Percentiles rank a stretch among this genome's conserved stretches.
These are phyloP conservation scores for Penstemon davidsonii DNA, from an alignment of 257 asterid species.

Conservation along the genomic window DNA sequence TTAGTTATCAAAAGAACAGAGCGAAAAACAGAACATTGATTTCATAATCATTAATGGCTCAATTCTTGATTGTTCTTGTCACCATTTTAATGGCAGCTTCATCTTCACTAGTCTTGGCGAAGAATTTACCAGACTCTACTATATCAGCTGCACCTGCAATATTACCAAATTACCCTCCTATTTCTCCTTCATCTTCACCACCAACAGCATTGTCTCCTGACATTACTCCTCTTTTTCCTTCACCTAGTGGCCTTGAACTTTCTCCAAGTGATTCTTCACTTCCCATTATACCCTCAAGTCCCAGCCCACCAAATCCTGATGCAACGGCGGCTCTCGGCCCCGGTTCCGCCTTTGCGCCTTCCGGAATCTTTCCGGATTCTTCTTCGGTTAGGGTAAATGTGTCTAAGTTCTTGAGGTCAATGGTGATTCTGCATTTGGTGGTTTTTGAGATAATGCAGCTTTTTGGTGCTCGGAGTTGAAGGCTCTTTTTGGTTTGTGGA, in stretches of 20 bases:
- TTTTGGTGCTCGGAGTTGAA: conserved; percentile 21
- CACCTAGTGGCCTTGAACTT: conserved; percentile 66
- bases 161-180: conserved; percentile 40
- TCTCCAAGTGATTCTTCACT: conserved; percentile 49
- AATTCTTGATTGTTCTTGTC: conserved; percentile 25
- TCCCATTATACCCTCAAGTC: conserved; percentile 86
- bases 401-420: conserved; percentile 29
- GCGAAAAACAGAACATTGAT: neutral
- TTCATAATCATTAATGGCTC: conserved; percentile 51
- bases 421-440: conserved; percentile 34
- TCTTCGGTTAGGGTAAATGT: conserved; percentile 35
- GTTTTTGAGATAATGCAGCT: conserved; percentile 35
- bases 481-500: too few species aligned
- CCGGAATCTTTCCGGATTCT: conserved; percentile 44
- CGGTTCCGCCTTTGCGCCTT: conserved; percentile 46
- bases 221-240: conserved; percentile 69
- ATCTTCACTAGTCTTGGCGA: conserved; percentile 13
- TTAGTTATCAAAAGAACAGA: too few species aligned
- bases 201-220: conserved; percentile 64
- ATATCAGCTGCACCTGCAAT: conserved; percentile 88
- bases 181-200: conserved; percentile 52
- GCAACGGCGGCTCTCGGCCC: conserved; percentile 59
- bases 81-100: conserved; percentile 35
- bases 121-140: conserved; percentile 49
- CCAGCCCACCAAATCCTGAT: conserved; percentile 95